These are phyloP conservation scores for Podila epicladia DNA, from an alignment of 192 early-diverging fungal species.

Conservation along the genomic window DNA sequence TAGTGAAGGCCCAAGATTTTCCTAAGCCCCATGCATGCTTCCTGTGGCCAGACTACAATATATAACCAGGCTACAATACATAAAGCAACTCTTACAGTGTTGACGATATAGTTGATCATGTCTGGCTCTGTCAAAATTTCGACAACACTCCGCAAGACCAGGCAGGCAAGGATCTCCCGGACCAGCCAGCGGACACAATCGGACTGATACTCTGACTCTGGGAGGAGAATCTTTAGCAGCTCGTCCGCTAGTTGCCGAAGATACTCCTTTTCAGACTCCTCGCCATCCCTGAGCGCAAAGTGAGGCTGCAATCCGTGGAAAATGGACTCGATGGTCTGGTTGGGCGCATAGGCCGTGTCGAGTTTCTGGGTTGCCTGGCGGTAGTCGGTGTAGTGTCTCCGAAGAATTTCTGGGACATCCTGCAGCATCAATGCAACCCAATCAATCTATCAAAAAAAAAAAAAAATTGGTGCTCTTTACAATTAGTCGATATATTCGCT, in stretches of 20 bases:
- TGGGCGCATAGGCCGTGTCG: constrained; percentile 53
- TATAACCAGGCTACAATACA: background rate
- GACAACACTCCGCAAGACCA: constrained; percentile 53
- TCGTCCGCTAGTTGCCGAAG: constrained; percentile 54
- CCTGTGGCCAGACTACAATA: too few relatives aligned
- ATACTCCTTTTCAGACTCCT: constrained; percentile 58
- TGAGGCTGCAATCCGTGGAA: constrained; percentile 67
- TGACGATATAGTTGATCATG: constrained; percentile 61
- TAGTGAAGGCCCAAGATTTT: background rate
- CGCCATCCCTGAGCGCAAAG: constrained; percentile 53
- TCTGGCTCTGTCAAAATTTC: constrained; percentile 60
- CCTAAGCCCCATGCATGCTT: background rate
- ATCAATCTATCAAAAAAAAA: constrained; percentile 45
- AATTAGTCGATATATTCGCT: background rate
- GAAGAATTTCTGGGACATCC: constrained; percentile 56
- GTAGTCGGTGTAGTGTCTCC: constrained; percentile 58
- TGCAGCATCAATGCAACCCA: constrained; percentile 56
- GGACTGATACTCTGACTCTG: constrained; percentile 51
- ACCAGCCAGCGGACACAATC: constrained; percentile 57
- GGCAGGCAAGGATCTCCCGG: constrained; percentile 55
- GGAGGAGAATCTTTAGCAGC: constrained; percentile 47
- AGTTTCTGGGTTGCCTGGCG: constrained; percentile 52
- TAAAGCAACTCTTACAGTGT: constrained; percentile 47
- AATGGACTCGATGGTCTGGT: constrained; percentile 42
- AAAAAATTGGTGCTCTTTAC: background rate